Evolutionary conservation across 768 basidiomycete genomes (phyloP), one percentile per base, ranked within the genome.

Genomic region (Butyriboletus loyo): DNA sequence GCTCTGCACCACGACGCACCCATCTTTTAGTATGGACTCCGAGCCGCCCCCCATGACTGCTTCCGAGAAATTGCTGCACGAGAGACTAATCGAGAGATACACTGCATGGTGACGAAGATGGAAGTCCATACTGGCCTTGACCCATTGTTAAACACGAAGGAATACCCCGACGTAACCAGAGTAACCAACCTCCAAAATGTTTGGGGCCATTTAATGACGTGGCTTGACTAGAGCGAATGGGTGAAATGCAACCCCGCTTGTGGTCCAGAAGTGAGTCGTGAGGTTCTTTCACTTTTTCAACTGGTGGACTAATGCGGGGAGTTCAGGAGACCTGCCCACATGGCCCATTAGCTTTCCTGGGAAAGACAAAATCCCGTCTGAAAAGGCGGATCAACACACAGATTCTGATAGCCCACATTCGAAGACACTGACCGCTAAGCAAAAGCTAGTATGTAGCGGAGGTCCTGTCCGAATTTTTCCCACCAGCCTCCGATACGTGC

Each of bases 181-280:
- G 31, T 57, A 15, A 46, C 17, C 2, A 31, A 19, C 6, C 42
- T 72, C 24, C 34, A 65, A 3, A 30, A 14, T 7, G 32, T 52
- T 2, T 82, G 80, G 80, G 56, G 66, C 8, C 52, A 43, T 11
- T 54, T 82, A 21, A 77, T 80, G 72, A 39, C 36, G 0, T 82
- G 80, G 81, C 60, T 83, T 1, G 79, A 77, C 49, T 82, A 80
- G 80, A 72, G 68, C 49, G 60, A 68, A 14, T 83, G 80, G 81
- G 62, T 74, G 6, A 76, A 65, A 28, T 82, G 81, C 51, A 57
- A 61, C 0, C 80, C 80, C 19, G 72, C 62, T 0, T 82, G 81
- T 64, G 58, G 59, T 3, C 67, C 66, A 39, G 75, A 77, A 67
- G 80, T 80, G 19, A 37, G 49, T 15, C 7, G 17, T 10, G 52